Base-by-base conservation (phyloP, 352 stramenopile genomes). In the Phytophthora sansomeana region DNA sequence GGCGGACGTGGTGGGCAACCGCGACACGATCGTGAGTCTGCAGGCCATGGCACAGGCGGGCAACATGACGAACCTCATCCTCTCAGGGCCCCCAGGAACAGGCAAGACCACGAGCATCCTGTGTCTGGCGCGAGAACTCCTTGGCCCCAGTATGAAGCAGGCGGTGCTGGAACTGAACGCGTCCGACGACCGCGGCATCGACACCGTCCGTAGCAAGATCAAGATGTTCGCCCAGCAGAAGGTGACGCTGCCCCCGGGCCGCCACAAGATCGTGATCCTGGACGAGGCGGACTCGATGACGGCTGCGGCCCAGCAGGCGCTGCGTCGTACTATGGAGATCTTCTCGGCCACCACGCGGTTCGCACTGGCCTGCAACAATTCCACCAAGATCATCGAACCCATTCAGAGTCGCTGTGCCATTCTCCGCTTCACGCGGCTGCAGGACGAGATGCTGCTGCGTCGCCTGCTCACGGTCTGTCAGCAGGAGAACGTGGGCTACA, bases 181-280 rank as follows among this genome's bases (percentile, higher is more conserved):
- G 17, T 99, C 96, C 1, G 98, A 99, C 81, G 96, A 98, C 63
- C 85, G 95, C 52, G 86, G 86, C 55, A 95, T 95, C 55, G 84
- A 95, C 70, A 95, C 84, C 24, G 86, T 95, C 21, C 89, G 98
- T 32, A 99, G 96, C 71, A 98, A 98, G 72, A 99, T 99, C 82
- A 99, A 99, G 78, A 97, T 97, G 75, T 99, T 99, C 83, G 97
- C 97, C 44, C 96, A 99, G 82, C 98, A 99, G 68, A 99, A 99
- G 77, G 97, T 99, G 61, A 97, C 87, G 64, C 81, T 98, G 17
- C 91, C 93, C 7, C 85, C 89, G 0, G 87, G 88, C 1, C 82
- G 87, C 29, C 97, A 99, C 74, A 99, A 99, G 81, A 97, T 99
- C 63, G 97, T 99, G 67, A 99, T 99, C 72, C 81, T 99, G 26